Evolutionary conservation across 768 basidiomycete genomes (phyloP), one percentile per base, ranked within the genome.

Genomic region (Lactifluus volemus): DNA sequence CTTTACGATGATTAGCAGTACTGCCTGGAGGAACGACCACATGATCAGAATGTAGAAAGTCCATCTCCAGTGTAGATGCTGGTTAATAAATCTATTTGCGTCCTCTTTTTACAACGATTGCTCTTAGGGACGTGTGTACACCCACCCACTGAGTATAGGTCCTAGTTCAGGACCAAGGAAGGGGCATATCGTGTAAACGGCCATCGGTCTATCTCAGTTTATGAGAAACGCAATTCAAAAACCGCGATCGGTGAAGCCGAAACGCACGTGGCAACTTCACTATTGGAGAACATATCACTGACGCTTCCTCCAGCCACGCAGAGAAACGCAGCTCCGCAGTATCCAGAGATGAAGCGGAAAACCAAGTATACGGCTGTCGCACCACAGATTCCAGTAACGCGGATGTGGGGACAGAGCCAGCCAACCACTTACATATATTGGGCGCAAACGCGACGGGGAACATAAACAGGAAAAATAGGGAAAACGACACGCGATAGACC

Each of bases 371-470:
- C 80, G 5, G 75, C 84, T 60, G 53, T 49, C 53, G 44, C 50
- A 44, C 48, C 41, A 54, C 25, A 49, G 6, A 45, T 17, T 45
- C 50, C 50, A 57, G 49, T 15, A 50, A 9, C 21, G 2, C 2
- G 25, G 25, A 30, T 10, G 39, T 19, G 15, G 12, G 42, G 3
- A 12, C 15, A 8, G n/a, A 11, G 15, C 11, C 17, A 49, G 7
- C 11, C 11, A 34, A 15, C 12, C 34, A 73, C 81, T 50, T 53
- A 85, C 85, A 78, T 25, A 83, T 78, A 65, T 88, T 77, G 4
- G 82, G 84, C 1, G 87, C 80, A 62, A 92, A 91, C 1, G 88
- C 86, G 6, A 88, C 83, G 0, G 88, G 85, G 67, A 85, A 86
- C 19, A 84, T 82, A 58, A 86, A 78, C 1, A 81, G 67, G 66